Evolutionary conservation across 805 yeast species (phyloP), one percentile per base, ranked within the genome.

Genomic region (Wickerhamomyces rabaulensis): DNA sequence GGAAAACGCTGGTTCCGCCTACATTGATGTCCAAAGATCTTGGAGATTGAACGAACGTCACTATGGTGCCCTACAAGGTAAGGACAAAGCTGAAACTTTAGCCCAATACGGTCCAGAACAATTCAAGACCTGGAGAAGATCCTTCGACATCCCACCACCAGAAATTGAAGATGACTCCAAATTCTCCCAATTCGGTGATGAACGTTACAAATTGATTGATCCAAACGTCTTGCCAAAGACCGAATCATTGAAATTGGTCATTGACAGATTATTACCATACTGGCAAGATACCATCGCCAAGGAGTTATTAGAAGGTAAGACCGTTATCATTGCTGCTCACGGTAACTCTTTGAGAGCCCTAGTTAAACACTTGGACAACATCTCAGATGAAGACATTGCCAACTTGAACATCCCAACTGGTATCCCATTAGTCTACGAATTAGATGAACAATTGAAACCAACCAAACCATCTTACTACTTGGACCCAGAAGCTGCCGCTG

Each of bases 11-110:
- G 97, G 90, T 73, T 87, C 90, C 68, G 74, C 88, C 60, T 91
- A 82, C 80, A 79, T 91, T 58, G 96, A 95, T 65, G 95, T 87
- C 63, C 81, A 84, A 72, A 87, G 97, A 79, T 80, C 92, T 47
- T 92, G 97, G 97, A 87, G 97, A 80, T 81, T 91, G 70, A 91
- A 91, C 78, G 98, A 91, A 79, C 94, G 98, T 80, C 97, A 91
- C 75, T 91, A 91, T 78, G 98, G 98, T 80, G 97, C 89, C 61
- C 81, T 91, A 65, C 97, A 92, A 77, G 98, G 98, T 71, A 90
- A 92, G 78, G 95, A 92, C 79, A 91, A 91, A 79, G 97, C 97
- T 60, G 91, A 78, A 63, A 86, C 96, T 58, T 79, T 90, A 66
- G 91, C 81, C 64, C 71, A 80, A 63, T 91, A 80, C 75, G 98